Evolutionary conservation across 2,329 filamentous ascomycete genomes (phyloP).

Genomic region (Tolypocladium endophyticum): DNA sequence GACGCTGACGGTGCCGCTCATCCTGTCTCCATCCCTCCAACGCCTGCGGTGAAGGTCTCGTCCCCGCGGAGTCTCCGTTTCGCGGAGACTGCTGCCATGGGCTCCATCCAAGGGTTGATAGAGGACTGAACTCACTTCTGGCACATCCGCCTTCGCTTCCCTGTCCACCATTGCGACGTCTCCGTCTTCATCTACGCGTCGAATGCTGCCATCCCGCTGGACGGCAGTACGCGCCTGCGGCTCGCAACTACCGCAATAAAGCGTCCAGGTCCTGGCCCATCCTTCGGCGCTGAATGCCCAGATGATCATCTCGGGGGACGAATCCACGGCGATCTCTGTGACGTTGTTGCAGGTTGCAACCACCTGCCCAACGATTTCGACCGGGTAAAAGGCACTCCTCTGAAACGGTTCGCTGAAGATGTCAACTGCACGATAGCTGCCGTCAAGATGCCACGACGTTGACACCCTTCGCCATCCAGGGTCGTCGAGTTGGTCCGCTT

Average conservation of each 20-base stretch:
- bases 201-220: conserved; percentile 20
- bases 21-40: conserved; percentile 3
- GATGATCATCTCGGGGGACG: conserved; percentile 21
- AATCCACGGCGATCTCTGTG: conserved; percentile 20
- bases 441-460: conserved; percentile 10
- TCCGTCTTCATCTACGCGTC: conserved; percentile 18
- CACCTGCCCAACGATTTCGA: conserved; percentile 19
- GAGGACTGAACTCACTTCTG: not conserved
- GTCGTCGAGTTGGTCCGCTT: conserved; percentile 1
- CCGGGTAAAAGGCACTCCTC: conserved; percentile 11
- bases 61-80: conserved; percentile 3
- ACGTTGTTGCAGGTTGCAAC: conserved; percentile 20
- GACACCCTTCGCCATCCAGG: conserved; percentile 5
- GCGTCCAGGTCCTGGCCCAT: conserved; percentile 20
- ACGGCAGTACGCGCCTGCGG: conserved; percentile 10
- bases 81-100: conserved; percentile 2
- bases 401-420: conserved; percentile 7
- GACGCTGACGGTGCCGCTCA: conserved; percentile 13
- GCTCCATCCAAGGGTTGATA: conserved; percentile 6
- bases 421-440: conserved; percentile 10
- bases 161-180: conserved; percentile 17
- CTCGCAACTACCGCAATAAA: conserved; percentile 13
- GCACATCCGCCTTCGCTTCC: not conserved
- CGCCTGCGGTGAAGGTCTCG: conserved; percentile 1
- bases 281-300: conserved; percentile 24